Evolutionary conservation across 2,329 filamentous ascomycete genomes (phyloP).

Genomic region (Metarhizium rileyi): DNA sequence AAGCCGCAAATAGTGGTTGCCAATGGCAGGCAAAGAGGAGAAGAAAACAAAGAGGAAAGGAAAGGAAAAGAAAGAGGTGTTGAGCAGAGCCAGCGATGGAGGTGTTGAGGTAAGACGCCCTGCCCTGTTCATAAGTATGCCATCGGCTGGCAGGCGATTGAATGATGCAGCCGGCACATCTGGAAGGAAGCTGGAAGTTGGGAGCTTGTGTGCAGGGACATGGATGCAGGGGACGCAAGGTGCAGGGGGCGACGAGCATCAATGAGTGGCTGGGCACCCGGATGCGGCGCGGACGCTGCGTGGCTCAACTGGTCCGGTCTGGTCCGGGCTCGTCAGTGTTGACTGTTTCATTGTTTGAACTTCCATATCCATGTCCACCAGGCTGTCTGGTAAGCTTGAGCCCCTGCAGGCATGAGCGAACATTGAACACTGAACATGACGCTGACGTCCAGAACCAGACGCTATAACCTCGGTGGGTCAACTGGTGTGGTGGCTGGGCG

Average conservation of each 20-base stretch:
- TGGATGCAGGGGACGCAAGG: not conserved
- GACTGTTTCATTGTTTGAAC: no score
- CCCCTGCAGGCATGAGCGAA: not conserved
- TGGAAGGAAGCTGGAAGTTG: not conserved
- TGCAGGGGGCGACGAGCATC: slow-evolving; percentile 13
- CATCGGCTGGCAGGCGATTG: not conserved
- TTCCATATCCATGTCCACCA: no score
- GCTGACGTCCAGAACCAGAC: no score
- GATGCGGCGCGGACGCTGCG: not conserved
- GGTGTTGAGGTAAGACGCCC: slow-evolving; percentile 4
- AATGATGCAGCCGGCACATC: not conserved
- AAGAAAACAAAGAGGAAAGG: slow-evolving; percentile 10
- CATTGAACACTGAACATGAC: no score
- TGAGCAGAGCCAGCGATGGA: slow-evolving; percentile 6
- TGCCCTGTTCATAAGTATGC: no score
- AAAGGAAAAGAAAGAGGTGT: slow-evolving; percentile 1
- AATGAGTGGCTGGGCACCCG: slow-evolving; percentile 18
- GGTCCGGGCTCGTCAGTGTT: no score
- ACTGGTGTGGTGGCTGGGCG: no score
- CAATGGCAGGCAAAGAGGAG: slow-evolving; percentile 12
- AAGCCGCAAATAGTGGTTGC: no score
- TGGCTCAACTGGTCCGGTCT: no score
- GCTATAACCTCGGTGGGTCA: no score
- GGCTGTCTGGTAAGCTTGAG: no score
- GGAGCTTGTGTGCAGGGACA: not conserved